A percentile compares a stretch with the other conserved stretches of the same genome.
Evolutionary conservation across 2,329 filamentous ascomycete species (phyloP).

Genomic region (Microdochium bolleyi): DNA sequence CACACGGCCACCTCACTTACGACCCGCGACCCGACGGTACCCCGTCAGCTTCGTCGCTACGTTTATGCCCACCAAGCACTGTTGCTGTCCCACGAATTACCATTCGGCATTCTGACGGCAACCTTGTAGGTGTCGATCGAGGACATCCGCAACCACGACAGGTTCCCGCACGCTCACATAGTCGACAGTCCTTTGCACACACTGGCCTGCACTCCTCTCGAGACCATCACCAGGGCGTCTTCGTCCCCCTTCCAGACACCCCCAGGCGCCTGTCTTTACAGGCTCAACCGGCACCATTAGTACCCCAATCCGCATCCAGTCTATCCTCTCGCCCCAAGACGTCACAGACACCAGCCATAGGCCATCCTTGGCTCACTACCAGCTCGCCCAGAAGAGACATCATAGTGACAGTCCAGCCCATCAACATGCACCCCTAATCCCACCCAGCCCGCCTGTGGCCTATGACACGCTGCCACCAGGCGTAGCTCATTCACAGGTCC

Average conservation of each 20-base stretch:
- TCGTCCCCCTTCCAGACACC: slow-evolving; percentile 6
- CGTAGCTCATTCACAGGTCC: slow-evolving; percentile 12
- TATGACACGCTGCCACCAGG: slow-evolving; percentile 14
- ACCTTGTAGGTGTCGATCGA: background rate
- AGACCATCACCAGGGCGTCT: slow-evolving; percentile 1
- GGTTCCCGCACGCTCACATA: background rate
- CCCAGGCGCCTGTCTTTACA: slow-evolving; percentile 22
- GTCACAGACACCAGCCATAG: slow-evolving; percentile 29
- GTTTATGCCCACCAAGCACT: background rate
- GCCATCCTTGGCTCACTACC: slow-evolving; percentile 18
- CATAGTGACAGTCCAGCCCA: slow-evolving; percentile 25
- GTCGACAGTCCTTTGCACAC: too few species aligned
- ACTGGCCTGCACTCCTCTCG: background rate
- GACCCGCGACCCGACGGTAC: background rate
- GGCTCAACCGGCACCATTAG: slow-evolving; percentile 41
- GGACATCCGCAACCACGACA: background rate
- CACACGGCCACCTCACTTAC: background rate
- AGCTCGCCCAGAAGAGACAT: slow-evolving; percentile 26
- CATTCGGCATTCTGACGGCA: background rate
- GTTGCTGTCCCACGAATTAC: background rate
- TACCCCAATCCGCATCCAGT: slow-evolving; percentile 41
- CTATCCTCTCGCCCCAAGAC: slow-evolving; percentile 39
- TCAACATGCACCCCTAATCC: slow-evolving; percentile 17
- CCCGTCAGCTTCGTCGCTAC: background rate
- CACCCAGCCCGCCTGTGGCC: slow-evolving; percentile 15